These are phyloP conservation scores for Coemansia javaensis DNA, from an alignment of 192 early-diverging fungal genomes.

Conservation along the genomic window DNA sequence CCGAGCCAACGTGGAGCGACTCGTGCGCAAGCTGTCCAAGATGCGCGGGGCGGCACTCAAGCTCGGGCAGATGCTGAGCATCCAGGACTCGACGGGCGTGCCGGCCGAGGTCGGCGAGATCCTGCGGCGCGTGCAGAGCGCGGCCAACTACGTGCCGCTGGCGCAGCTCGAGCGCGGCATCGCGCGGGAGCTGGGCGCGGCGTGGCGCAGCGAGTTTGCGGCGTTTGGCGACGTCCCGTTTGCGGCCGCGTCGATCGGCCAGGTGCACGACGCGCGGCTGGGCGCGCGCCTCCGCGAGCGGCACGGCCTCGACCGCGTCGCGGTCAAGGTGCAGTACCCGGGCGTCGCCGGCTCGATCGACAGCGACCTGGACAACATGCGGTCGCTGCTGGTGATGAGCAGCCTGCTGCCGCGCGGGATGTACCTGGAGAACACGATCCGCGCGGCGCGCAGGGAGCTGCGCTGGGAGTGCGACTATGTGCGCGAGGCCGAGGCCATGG, in stretches of 20 bases:
- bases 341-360: conserved; percentile 87
- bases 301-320: conserved; percentile 51
- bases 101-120: conserved; percentile 78
- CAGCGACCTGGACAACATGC: conserved; percentile 79
- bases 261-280: conserved; percentile 68
- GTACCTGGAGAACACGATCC: conserved; percentile 94
- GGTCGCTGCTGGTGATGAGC: conserved; percentile 71
- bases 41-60: conserved; percentile 98
- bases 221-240: conserved; percentile 78
- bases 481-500: conserved; percentile 77
- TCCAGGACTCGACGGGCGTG: conserved; percentile 76
- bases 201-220: conserved; percentile 67
- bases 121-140: conserved; percentile 83
- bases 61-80: conserved; percentile 95
- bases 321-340: conserved; percentile 96
- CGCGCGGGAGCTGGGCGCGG: conserved; percentile 58
- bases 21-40: conserved; percentile 76
- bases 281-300: conserved; percentile 2
- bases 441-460: conserved; percentile 82
- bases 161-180: conserved; percentile 76
- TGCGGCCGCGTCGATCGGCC: conserved; percentile 88
- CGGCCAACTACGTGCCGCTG: conserved; percentile 93
- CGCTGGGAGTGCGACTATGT: conserved; percentile 91
- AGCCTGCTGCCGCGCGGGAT: conserved; percentile 87
- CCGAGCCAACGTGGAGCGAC: conserved; percentile 74